phyloP scores from a whole-genome alignment of 352 stramenopile genomes.

The Phytophthora citricola region DNA sequence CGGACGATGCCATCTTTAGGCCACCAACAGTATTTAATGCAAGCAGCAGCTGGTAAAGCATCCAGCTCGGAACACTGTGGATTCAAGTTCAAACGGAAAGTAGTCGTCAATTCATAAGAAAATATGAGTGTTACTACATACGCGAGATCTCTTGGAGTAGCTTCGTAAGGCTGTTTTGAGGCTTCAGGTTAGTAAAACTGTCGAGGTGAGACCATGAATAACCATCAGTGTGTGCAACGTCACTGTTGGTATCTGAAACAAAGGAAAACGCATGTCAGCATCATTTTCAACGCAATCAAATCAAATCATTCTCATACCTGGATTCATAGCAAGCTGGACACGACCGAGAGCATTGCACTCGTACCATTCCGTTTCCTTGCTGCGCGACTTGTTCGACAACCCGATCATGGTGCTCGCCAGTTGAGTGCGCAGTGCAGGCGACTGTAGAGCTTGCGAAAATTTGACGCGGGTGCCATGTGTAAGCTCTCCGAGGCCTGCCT shows the following conservation, averaged over 20 bases:
- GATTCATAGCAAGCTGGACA: slow-evolving; percentile 60
- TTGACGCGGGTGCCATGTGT: slow-evolving; percentile 56
- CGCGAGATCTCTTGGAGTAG: slow-evolving; percentile 76
- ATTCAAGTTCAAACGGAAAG: slow-evolving; percentile 17
- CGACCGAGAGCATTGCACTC: slow-evolving; percentile 77
- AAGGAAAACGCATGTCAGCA: slow-evolving; percentile 11
- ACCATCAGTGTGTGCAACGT: slow-evolving; percentile 63
- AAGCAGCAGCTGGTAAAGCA: not conserved
- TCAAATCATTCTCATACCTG: slow-evolving; percentile 33
- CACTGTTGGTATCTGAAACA: slow-evolving; percentile 36
- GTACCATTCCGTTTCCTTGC: slow-evolving; percentile 84
- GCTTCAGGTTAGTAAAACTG: slow-evolving; percentile 57
- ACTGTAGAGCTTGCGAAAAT: slow-evolving; percentile 71
- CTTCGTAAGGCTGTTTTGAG: slow-evolving; percentile 52
- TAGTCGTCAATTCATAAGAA: slow-evolving; percentile 16
- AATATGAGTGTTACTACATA: slow-evolving; percentile 41
- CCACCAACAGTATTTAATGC: slow-evolving; percentile 25
- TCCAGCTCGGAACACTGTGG: not conserved
- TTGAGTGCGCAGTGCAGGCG: slow-evolving; percentile 61
- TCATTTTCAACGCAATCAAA: not conserved
- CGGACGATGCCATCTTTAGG: slow-evolving; percentile 28
- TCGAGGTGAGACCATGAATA: slow-evolving; percentile 89
- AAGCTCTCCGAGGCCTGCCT: slow-evolving; percentile 63
- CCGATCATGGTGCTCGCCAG: slow-evolving; percentile 75
- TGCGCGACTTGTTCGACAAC: slow-evolving; percentile 76